Base-by-base conservation (phyloP, 2,329 filamentous ascomycete species). In the Cladorrhinum sp. region DNA sequence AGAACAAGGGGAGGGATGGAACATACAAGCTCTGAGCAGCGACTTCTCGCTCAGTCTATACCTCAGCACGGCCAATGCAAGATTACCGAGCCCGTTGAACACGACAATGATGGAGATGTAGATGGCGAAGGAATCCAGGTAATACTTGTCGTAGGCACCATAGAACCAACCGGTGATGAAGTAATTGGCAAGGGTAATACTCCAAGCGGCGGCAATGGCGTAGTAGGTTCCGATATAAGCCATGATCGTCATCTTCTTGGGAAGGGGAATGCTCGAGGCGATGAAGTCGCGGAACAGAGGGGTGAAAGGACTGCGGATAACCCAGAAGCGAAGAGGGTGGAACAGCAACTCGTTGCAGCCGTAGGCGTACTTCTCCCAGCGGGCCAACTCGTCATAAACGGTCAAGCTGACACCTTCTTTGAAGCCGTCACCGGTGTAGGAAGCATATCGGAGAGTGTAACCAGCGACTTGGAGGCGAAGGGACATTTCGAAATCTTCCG, bases 281-380 rank as follows among this genome's bases (percentile, higher is more conserved):
- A 89, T 71, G 71, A 89, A 89, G 28, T 75, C 76, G 59, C 77
- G 75, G 77, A 90, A 89, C 5, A 90, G 80, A 2, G 80, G 79
- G 0, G 88, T 90, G 66, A 90, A 86, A 0, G 87, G 86, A 0
- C 87, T 86, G 36, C 79, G 79, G 65, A 76, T 80, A 28, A 82
- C 66, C 88, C 88, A 91, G 64, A 80, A 77, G 55, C 81, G 76
- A 42, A 91, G 72, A 0, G 88, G 88, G 67, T 89, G 80, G 77
- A 91, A 91, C 18, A 93, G 79, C 58, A 93, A 80, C 76, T 92
- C 90, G 72, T 89, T 91, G 75, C 90, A 93, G 28, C 90, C 90
- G 68, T 91, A 93, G 2, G 90, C 90, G 71, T 92, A 92, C 75
- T 94, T 94, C 71, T 94, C 90, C 90, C 90, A 94, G 62, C 90